Conservation (phyloP, 495 filamentous ascomycete species). For the Neurospora sp. region DNA sequence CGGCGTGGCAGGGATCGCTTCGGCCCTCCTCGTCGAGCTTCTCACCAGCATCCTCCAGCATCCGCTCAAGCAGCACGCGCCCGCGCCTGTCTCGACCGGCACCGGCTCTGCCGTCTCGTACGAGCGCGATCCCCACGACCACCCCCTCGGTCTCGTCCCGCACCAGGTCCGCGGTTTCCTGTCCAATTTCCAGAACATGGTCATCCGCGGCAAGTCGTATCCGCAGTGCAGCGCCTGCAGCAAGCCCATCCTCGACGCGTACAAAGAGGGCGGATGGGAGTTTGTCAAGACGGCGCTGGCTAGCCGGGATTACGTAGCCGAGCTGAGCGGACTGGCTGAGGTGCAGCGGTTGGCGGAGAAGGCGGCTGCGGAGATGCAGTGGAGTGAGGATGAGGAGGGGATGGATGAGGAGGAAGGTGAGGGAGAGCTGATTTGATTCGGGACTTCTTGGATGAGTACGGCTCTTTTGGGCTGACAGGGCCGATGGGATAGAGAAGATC, state of each 20-base stretch:
- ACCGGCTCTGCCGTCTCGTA: slow-evolving; percentile 24
- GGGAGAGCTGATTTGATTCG: slow-evolving; percentile 23
- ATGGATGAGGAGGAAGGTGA: slow-evolving; percentile 36
- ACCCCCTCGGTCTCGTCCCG: slow-evolving; percentile 80
- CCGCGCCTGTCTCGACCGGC: slow-evolving; percentile 30
- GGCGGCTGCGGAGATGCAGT: slow-evolving; percentile 32
- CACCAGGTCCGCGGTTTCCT: slow-evolving; percentile 92
- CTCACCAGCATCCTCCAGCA: slow-evolving; percentile 85
- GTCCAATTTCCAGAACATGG: slow-evolving; percentile 72
- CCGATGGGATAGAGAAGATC: not conserved
- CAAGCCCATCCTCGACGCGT: slow-evolving; percentile 59
- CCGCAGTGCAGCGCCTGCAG: slow-evolving; percentile 91
- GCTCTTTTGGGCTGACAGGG: not conserved
- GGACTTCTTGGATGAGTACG: not conserved
- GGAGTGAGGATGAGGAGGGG: slow-evolving; percentile 34
- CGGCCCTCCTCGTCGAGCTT: slow-evolving; percentile 83
- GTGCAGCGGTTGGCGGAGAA: slow-evolving; percentile 73
- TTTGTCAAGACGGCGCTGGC: slow-evolving; percentile 82
- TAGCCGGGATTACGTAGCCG: slow-evolving; percentile 78
- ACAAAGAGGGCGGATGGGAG: slow-evolving; percentile 65
- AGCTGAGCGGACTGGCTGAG: slow-evolving; percentile 83
- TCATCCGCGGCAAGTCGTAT: slow-evolving; percentile 72
- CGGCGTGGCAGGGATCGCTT: slow-evolving; percentile 84
- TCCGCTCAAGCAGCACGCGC: slow-evolving; percentile 52
- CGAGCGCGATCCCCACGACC: slow-evolving; percentile 46